Evolutionary conservation across 148 eudicot species (phyloP), one percentile per base, ranked within the genome.

Genomic region (Rhododendron vialii): DNA sequence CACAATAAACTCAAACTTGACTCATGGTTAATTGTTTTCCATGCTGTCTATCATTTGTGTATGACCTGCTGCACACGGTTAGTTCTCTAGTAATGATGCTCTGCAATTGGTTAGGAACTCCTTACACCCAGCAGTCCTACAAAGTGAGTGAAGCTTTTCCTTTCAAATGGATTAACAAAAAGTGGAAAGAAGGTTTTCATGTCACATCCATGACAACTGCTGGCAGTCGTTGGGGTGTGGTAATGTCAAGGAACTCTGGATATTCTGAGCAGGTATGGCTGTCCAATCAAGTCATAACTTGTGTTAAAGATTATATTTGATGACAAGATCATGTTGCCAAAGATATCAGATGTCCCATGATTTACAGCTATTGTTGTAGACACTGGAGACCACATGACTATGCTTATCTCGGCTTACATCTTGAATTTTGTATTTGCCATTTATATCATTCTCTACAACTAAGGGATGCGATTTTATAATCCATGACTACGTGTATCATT

Each of bases 151-250:
- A 95, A 82, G 93, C 98, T 48, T 95, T 95, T 87, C 98, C 98
- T 14, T 95, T 93, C 89, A 95, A 95, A 93, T 95, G 98, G 98
- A 95, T 95, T 81, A 95, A 93, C 83, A 95, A 95, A 80, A 95
- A 95, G 84, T 95, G 98, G 98, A 95, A 95, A 88, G 98, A 95
- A 89, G 98, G 96, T 50, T 95, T 95, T 84, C 98, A 95, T 89
- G 98, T 95, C 75, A 95, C 98, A 61, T 95, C 98, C 24, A 95
- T 95, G 98, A 95, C 98, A 76, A 95, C 98, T 53, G 98, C 98
- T 80, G 98, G 96, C 41, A 92, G 87, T 87, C 93, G 98, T 61
- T 95, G 98, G 98, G 98, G 98, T 86, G 98, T 95, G 26, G 98
- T 95, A 26, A 95, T 95, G 98, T 95, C 98, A 24, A 89, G 98